Evolutionary conservation across 805 yeast genomes (phyloP), one percentile per base, ranked within the genome.

Genomic region (Saturnispora saitoi): DNA sequence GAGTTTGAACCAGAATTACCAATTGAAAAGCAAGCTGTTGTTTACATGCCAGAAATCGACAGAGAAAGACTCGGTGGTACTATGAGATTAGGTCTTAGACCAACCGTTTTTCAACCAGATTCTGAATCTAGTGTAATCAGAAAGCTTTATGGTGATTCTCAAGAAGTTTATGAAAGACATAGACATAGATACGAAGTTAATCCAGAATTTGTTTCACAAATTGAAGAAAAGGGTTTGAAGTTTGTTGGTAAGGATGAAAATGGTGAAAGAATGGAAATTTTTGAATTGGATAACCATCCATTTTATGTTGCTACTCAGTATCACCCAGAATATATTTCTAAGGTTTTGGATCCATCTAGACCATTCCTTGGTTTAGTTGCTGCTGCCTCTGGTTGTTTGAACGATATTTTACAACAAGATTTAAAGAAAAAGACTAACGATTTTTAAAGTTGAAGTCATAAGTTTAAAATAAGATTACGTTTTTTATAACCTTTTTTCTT

Each of bases 11-110:
- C 81, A 22, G 71, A 73, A n/a, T 62, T 78, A 45, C 70, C 75
- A 37, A 85, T 83, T 48, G 77, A 76, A 4, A 75, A 77, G 48
- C 83, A 88, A 17, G 78, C 88, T 46, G 95, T 93, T 51, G 86
- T 93, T 43, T 93, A 88, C 73, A 93, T 93, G 99, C 99, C 99
- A 40, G 99, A 93, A 69, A 89, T 91, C 54, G 95, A 89, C 69
- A 91, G 89, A 72, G 81, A 85, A 58, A 88, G 87, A 66, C 77
- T 93, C 73, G 99, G 99, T 55, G 99, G 99, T 57, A 91, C 98
- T 45, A 93, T 93, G 99, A 83, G 99, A 74, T 77, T 93, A 58
- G 99, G 99, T 59, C 75, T 88, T 56, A 89, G 96, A 69, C 80
- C 90, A 56, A 89, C 98, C 36, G 78, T 76, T 55, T 93, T 93